These are phyloP conservation scores for Aureobasidium uvarum DNA, from an alignment of 2,329 filamentous ascomycete genomes.

Conservation along the genomic window DNA sequence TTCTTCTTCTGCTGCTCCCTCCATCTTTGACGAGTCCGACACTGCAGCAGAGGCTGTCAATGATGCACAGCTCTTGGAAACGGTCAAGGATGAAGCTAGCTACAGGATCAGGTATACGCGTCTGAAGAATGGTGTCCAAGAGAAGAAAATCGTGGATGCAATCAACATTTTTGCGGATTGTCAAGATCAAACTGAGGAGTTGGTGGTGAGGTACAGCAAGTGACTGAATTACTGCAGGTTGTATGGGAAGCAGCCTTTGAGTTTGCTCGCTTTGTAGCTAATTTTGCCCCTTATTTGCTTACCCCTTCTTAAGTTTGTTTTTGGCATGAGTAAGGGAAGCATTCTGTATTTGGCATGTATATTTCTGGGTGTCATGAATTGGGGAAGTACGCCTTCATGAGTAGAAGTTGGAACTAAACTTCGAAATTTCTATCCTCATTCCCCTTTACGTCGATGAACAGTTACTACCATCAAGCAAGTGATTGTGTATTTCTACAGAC, in stretches of 20 bases:
- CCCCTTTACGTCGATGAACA: too few species aligned
- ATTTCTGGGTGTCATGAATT: too few species aligned
- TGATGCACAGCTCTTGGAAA: neutral
- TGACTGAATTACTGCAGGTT: neutral
- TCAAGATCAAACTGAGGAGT: constrained; percentile 24
- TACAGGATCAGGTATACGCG: constrained; percentile 25
- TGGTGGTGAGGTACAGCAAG: neutral
- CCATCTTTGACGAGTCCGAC: neutral
- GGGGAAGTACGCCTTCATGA: too few species aligned
- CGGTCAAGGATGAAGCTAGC: neutral
- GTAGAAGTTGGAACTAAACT: too few species aligned
- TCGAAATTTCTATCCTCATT: too few species aligned
- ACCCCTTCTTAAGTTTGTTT: too few species aligned
- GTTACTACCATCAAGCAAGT: too few species aligned
- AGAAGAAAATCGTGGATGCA: constrained; percentile 28
- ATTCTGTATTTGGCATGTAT: too few species aligned
- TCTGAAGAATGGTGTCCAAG: neutral
- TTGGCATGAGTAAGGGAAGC: too few species aligned
- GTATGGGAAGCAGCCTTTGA: neutral
- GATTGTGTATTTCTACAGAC: too few species aligned
- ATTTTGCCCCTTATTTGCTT: too few species aligned
- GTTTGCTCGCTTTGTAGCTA: neutral
- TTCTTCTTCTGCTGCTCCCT: neutral
- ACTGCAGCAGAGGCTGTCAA: neutral
- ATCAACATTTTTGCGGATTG: constrained; percentile 28